Evolutionary conservation across 208 protist genomes (phyloP), one percentile per base, ranked within the genome.

Genomic region (Trypanosoma cruzi): DNA sequence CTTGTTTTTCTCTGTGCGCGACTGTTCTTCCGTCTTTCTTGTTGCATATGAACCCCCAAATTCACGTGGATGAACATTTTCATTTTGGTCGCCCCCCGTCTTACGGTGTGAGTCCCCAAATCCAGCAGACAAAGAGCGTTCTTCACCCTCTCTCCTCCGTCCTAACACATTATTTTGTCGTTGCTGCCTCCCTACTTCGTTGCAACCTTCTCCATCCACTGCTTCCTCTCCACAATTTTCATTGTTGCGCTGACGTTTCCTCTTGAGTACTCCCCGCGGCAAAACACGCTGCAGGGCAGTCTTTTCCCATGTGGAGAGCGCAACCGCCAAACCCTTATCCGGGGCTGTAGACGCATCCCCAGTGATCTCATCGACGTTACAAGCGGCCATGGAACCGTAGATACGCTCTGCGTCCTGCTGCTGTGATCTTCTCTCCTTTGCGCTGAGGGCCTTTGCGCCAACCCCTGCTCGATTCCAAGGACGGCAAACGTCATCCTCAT

Each of bases 401-500:
- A 92, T 81, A 37, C 75, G 71, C 69, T 88, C 81, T 29, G 78
- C 79, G 68, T 79, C 73, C 64, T 81, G 70, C 64, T 88, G 86
- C 75, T 94, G 89, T 28, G 61, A 59, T 4, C 77, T 76, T 44
- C 82, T 78, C 31, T 90, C 89, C 62, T 85, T 85, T 1, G 66
- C 74, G 20, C 76, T 74, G 24, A 91, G 71, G 18, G 55, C 26
- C 16, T 36, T 61, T 0, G 86, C 89, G 20, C 86, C 89, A 4
- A 94, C 84, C 8, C 89, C 89, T 1, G 89, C 82, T 42, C 86
- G 83, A 34, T 57, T 78, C 86, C 89, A 94, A 46, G 81, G 82
- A 2, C 89, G 85, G 10, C 68, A 65, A 10, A 37, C 57, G 4
- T 55, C 61, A 34, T 74, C 72, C 1, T 53, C 70, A 4, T 56